Evolutionary conservation across 768 basidiomycete genomes (phyloP).

Genomic region (Amanita rimosa): DNA sequence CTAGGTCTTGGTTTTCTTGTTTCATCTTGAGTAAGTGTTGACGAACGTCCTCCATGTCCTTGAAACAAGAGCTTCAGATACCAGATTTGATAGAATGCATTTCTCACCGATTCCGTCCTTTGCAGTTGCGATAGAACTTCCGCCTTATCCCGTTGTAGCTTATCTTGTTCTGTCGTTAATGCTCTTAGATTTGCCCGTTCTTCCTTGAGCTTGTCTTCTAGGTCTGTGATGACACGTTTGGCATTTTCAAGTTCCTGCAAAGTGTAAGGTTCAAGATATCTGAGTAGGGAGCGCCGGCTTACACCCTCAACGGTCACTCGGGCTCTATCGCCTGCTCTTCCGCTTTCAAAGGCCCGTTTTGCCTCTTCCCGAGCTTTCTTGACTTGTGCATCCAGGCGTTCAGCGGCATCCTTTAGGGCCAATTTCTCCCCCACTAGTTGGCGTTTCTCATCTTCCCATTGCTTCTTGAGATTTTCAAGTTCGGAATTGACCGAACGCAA

Average conservation of each 20-base stretch:
- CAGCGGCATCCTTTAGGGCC: constrained; percentile 59
- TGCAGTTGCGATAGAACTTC: constrained; percentile 52
- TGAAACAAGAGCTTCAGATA: neutral
- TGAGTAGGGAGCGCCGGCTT: constrained; percentile 11
- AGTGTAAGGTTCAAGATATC: neutral
- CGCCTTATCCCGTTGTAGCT: constrained; percentile 53
- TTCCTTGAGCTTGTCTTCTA: constrained; percentile 59
- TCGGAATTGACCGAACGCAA: constrained; percentile 52
- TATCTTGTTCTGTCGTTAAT: constrained; percentile 52
- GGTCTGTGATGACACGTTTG: constrained; percentile 48
- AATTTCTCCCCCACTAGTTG: constrained; percentile 61
- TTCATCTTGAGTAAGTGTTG: constrained; percentile 57
- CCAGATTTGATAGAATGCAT: neutral
- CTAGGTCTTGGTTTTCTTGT: constrained; percentile 62
- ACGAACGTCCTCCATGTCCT: constrained; percentile 78
- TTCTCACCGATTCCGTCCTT: constrained; percentile 57
- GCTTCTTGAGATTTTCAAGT: constrained; percentile 49
- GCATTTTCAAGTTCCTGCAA: constrained; percentile 62
- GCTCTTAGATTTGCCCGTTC: constrained; percentile 59
- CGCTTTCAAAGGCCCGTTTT: constrained; percentile 40
- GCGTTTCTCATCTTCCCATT: constrained; percentile 61
- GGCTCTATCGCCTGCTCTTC: constrained; percentile 35
- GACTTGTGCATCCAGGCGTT: constrained; percentile 52
- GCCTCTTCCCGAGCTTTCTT: constrained; percentile 47
- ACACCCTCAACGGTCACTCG: constrained; percentile 46